Evolutionary conservation across 768 basidiomycete genomes (phyloP).

Genomic region (Xerocomellus dryophilus): DNA sequence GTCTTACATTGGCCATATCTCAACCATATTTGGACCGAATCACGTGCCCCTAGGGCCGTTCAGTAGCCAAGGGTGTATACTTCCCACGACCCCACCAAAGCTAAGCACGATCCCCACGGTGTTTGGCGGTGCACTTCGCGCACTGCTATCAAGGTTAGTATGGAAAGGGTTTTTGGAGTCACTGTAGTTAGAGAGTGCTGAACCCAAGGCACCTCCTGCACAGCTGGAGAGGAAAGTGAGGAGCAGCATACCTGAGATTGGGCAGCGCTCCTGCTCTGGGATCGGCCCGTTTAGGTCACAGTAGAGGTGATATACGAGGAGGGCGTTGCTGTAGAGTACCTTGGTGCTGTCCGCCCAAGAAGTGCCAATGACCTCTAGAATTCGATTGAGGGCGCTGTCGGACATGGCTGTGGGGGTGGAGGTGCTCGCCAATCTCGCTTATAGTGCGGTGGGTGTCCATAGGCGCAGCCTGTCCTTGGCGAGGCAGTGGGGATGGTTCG

Average conservation of each 20-base stretch:
- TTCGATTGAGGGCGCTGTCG: background rate
- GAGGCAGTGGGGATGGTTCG: background rate
- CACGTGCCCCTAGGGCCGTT: too few relatives aligned
- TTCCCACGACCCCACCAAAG: too few relatives aligned
- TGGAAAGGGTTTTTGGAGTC: too few relatives aligned
- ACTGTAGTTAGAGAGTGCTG: background rate
- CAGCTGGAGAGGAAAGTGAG: background rate
- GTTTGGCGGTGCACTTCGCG: too few relatives aligned
- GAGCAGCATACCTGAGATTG: rapidly evolving
- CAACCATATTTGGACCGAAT: too few relatives aligned
- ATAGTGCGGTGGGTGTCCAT: background rate
- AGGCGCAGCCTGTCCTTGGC: background rate
- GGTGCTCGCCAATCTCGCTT: background rate
- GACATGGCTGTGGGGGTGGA: background rate
- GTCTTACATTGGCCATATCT: too few relatives aligned
- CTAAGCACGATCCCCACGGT: too few relatives aligned
- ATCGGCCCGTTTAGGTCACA: background rate
- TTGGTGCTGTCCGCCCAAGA: background rate
- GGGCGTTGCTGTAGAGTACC: background rate
- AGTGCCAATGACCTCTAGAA: background rate
- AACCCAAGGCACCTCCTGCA: background rate
- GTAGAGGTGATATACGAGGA: background rate
- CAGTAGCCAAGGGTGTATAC: too few relatives aligned
- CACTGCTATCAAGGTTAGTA: too few relatives aligned
- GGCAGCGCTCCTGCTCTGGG: background rate